phyloP scores from a whole-genome alignment of 352 stramenopile genomes.

The Phytophthora tubulina region DNA sequence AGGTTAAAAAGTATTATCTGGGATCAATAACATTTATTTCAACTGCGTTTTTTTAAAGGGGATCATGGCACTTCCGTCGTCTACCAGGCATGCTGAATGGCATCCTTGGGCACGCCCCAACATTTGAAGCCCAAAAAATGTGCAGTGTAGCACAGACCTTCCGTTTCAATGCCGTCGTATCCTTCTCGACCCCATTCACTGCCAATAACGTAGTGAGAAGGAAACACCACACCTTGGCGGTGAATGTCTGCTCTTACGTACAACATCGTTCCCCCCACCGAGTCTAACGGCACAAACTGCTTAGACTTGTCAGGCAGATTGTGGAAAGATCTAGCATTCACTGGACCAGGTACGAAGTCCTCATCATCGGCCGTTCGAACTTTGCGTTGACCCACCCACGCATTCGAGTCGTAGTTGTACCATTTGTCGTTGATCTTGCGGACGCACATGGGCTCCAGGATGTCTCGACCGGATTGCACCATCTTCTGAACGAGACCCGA shows the following conservation, averaged over 20 bases:
- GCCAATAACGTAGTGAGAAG: constrained; percentile 51
- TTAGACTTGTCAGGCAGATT: constrained; percentile 22
- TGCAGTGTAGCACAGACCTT: constrained; percentile 57
- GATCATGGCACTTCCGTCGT: neutral
- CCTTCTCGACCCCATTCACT: constrained; percentile 52
- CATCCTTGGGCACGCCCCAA: constrained; percentile 52
- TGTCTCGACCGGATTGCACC: constrained; percentile 32
- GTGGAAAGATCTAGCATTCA: constrained; percentile 22
- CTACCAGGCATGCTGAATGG: constrained; percentile 32
- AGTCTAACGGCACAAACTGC: constrained; percentile 44
- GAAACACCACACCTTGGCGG: constrained; percentile 52
- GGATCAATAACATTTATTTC: no score
- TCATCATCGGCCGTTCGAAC: constrained; percentile 5
- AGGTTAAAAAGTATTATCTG: no score
- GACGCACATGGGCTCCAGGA: constrained; percentile 28
- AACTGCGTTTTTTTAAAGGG: no score
- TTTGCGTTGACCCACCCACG: constrained; percentile 30
- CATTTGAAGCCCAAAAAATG: constrained; percentile 58
- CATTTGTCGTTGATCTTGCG: neutral
- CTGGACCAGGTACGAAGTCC: constrained; percentile 26
- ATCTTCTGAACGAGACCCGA: constrained; percentile 43
- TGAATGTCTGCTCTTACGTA: constrained; percentile 62
- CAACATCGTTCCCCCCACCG: constrained; percentile 59
- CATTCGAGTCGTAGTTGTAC: constrained; percentile 32
- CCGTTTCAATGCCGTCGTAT: constrained; percentile 62